phyloP scores from a whole-genome alignment of 345 rosid species.

The Microthlaspi erraticum region DNA sequence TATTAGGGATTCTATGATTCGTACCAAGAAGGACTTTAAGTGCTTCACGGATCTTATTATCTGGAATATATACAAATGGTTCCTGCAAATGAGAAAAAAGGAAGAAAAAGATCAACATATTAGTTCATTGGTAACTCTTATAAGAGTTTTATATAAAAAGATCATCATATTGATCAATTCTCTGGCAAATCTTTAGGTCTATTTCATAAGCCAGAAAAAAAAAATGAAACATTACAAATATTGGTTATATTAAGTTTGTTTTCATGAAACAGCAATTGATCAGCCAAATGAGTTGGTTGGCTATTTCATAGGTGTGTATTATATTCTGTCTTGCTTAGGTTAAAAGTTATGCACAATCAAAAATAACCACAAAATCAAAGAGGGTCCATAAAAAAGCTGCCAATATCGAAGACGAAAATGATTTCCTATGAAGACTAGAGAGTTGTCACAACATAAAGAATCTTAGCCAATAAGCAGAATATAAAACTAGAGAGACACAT shows the following conservation, averaged over 20 bases:
- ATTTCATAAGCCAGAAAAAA: background rate
- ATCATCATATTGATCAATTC: too few species aligned
- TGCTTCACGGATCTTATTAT: conserved; percentile 83
- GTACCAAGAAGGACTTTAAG: conserved; percentile 87
- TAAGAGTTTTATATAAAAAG: too few species aligned
- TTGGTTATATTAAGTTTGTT: background rate
- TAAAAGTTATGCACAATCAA: background rate
- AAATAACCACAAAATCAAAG: conserved; percentile 28
- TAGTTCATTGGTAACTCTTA: conserved; percentile 4
- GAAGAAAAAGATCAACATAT: conserved; percentile 5
- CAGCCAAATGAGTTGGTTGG: background rate
- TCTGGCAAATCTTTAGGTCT: too few species aligned
- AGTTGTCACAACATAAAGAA: conserved; percentile 37
- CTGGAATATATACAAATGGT: conserved; percentile 78
- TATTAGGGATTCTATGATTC: conserved; percentile 32
- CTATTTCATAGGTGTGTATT: background rate
- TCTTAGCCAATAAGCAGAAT: conserved; percentile 28
- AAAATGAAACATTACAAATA: background rate
- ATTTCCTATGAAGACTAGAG: conserved; percentile 34
- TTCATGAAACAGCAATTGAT: conserved; percentile 1
- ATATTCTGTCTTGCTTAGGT: conserved; percentile 16
- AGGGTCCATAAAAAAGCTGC: conserved; percentile 30
- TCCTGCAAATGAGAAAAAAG: conserved; percentile 55
- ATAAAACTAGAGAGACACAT: conserved; percentile 10
- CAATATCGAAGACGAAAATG: conserved; percentile 31